Percentiles rank a stretch among this genome's conserved stretches.
These are phyloP conservation scores for Lactarius deliciosus DNA, from an alignment of 768 basidiomycete genomes.

Conservation along the genomic window DNA sequence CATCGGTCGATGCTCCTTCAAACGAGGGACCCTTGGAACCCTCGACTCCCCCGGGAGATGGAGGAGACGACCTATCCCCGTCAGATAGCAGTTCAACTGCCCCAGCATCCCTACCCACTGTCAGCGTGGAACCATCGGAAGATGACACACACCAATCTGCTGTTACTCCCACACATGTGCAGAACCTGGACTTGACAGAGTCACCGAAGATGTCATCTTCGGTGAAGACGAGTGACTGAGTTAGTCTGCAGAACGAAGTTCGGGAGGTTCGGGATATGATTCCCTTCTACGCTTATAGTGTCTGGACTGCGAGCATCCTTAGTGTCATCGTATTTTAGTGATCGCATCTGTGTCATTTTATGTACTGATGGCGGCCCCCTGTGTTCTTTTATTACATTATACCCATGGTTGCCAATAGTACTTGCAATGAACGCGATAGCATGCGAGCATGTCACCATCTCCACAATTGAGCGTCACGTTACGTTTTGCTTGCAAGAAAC, in stretches of 20 bases:
- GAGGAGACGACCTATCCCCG: constrained; percentile 1
- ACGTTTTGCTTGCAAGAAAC: too few relatives aligned
- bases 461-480: neutral
- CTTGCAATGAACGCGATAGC: neutral
- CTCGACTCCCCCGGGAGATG: constrained; percentile 10
- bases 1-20: constrained; percentile 14
- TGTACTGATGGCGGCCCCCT: constrained; percentile 51
- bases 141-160: neutral
- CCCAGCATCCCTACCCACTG: constrained; percentile 5
- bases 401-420: constrained; percentile 10
- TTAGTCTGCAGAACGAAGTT: neutral
- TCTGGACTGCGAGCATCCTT: constrained; percentile 18
- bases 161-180: constrained; percentile 5
- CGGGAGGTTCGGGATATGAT: neutral
- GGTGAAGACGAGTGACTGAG: neutral
- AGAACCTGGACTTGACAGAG: neutral
- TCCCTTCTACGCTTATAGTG: constrained; percentile 7
- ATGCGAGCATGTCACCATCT: neutral
- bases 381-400: constrained; percentile 29
- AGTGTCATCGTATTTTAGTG: constrained; percentile 9
- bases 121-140: neutral
- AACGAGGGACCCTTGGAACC: neutral
- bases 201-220: constrained; percentile 2
- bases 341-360: neutral
- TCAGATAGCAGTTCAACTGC: constrained; percentile 5